Base-by-base conservation (phyloP, 805 yeast species). In the Wickerhamomyces ciferrii region DNA sequence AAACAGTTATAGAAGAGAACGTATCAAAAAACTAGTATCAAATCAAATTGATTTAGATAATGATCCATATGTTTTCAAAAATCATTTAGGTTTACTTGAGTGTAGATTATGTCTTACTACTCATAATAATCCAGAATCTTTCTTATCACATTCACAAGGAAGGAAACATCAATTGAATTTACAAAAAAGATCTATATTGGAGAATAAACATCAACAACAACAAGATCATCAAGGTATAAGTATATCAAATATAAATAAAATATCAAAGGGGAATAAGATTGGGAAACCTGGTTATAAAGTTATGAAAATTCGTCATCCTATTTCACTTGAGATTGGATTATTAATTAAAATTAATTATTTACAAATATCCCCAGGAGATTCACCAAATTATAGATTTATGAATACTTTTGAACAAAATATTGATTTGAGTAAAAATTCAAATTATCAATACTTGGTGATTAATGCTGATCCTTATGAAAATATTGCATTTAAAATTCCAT, bases 401-500 rank as follows among this genome's bases (percentile, higher is more conserved):
- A 79, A 88, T 36, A 78, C 83, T 27, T 82, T 77, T 56, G 98
- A 94, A 55, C 81, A 83, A 44, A 61, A 68, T 8, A 66, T 71
- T 5, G 78, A 75, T 55, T 79, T 78, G 43, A 68, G 74, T 29
- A 69, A 72, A 1, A 67, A 70, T 43, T 65, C 69, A 36, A 67
- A 70, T 10, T 80, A 61, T 63, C 95, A 86, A 64, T 91, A 83
- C 60, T 56, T 94, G 52, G 81, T 91, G 11, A 66, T 91, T 0
- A 82, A 90, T n/a, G 94, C 84, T 3, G 96, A 89, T 61, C 97
- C 97, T 2, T 94, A 88, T 62, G 92, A 89, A 50, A 88, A 83
- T 48, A 71, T 89, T 10, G 86, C 84, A 1, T 69, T 92, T 47
- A 83, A 87, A 48, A 71, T 94, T 13, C 96, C 96, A 1, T 71